Evolutionary conservation across 176 grass and related monocot species (phyloP).

Genomic region (Oryza meridionalis): DNA sequence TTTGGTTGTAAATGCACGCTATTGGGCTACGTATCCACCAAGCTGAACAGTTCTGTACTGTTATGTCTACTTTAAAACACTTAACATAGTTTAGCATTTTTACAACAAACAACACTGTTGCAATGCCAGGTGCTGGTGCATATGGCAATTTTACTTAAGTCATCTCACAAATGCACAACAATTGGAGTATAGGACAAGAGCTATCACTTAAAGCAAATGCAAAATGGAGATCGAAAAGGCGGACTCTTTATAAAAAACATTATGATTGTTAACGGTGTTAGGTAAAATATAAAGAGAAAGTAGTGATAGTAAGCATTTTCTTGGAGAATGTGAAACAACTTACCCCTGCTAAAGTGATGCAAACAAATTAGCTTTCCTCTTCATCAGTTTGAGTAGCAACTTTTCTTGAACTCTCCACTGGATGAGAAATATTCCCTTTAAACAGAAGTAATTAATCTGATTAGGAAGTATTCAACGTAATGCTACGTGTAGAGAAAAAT

Average conservation of each 20-base stretch:
- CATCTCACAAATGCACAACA: constrained; percentile 11
- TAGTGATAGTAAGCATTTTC: not conserved
- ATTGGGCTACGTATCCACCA: not conserved
- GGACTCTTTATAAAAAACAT: not conserved
- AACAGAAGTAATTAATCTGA: constrained; percentile 42
- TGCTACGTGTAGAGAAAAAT: constrained; percentile 4
- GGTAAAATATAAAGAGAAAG: not conserved
- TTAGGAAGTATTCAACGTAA: constrained; percentile 20
- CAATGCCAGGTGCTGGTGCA: constrained; percentile 8
- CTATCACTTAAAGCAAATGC: constrained; percentile 4
- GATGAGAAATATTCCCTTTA: constrained; percentile 55
- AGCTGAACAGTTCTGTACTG: not conserved
- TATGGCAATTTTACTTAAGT: not conserved
- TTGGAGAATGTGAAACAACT: constrained; percentile 33
- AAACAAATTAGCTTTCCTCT: constrained; percentile 56
- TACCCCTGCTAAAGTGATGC: constrained; percentile 39
- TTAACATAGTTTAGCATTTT: not conserved
- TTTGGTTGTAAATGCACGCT: not conserved
- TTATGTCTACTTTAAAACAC: constrained; percentile 2
- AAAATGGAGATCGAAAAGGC: constrained; percentile 9
- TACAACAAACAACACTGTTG: not conserved
- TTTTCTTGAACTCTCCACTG: constrained; percentile 53
- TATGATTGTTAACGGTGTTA: not conserved
- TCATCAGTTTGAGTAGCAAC: constrained; percentile 64
- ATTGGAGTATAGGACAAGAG: not conserved